Conservation (phyloP, 2,329 filamentous ascomycete species). For the Coniochaeta sp. region DNA sequence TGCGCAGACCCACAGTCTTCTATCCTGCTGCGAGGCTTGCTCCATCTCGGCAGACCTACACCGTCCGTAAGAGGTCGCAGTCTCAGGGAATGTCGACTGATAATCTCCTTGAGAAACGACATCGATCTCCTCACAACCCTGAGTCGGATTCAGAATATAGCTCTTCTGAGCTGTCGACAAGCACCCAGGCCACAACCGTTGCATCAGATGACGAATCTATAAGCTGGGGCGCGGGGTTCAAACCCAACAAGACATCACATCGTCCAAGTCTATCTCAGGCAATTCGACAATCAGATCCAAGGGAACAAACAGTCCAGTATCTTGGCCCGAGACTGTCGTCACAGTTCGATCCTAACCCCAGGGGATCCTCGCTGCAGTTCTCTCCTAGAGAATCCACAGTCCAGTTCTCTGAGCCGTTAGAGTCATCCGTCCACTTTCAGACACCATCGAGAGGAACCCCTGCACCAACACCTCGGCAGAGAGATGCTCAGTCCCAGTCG, state of each 20-base stretch:
- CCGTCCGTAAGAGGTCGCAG: neutral
- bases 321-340: neutral
- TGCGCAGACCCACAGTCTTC: neutral
- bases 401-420: neutral
- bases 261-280: neutral
- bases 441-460: neutral
- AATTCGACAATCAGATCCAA: neutral
- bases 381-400: neutral
- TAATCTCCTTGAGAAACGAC: neutral
- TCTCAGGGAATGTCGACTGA: constrained; percentile 1
- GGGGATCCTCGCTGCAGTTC: neutral
- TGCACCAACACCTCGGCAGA: neutral
- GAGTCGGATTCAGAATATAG: constrained; percentile 28
- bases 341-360: neutral
- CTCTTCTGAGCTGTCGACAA: constrained; percentile 27
- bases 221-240: neutral
- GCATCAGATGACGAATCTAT: constrained; percentile 17
- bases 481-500: neutral
- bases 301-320: neutral
- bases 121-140: constrained; percentile 7
- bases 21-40: neutral
- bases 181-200: constrained; percentile 29
- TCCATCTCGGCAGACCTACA: constrained; percentile 1
- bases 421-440: neutral
- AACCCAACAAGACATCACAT: neutral